These are phyloP conservation scores for Saccharomyces hybrid DNA, from an alignment of 1,139 yeast species.

Conservation along the genomic window DNA sequence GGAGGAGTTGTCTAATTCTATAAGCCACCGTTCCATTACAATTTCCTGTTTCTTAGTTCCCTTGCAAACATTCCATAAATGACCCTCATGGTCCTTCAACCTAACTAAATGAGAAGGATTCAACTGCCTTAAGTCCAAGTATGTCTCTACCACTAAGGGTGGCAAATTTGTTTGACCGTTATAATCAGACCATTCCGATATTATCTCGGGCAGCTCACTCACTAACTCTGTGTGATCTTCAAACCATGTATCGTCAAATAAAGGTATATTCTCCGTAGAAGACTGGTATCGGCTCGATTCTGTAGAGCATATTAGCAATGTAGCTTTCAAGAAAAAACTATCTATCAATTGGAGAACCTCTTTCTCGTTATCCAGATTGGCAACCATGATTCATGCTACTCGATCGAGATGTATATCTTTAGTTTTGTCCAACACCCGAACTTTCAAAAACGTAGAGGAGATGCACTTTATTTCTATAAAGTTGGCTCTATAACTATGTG, in stretches of 20 bases:
- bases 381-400: neutral
- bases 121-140: conserved; percentile 60
- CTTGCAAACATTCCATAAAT: conserved; percentile 45
- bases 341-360: conserved; percentile 24
- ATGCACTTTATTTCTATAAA: neutral
- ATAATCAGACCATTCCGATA: conserved; percentile 25
- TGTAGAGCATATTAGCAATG: conserved; percentile 27
- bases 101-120: conserved; percentile 56
- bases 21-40: conserved; percentile 86
- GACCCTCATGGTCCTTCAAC: conserved; percentile 46
- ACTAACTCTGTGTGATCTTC: conserved; percentile 8
- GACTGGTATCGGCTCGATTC: conserved; percentile 11
- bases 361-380: conserved; percentile 6
- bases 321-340: conserved; percentile 29
- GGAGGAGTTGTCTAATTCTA: conserved; percentile 54
- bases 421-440: neutral
- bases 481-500: neutral
- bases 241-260: conserved; percentile 20
- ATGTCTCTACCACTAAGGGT: conserved; percentile 81
- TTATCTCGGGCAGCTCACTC: conserved; percentile 14
- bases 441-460: neutral
- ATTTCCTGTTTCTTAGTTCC: conserved; percentile 64
- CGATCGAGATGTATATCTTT: neutral
- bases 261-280: conserved; percentile 10
- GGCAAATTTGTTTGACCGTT: conserved; percentile 40